Percentiles rank a stretch among this genome's conserved stretches.
phyloP scores from a whole-genome alignment of 2,329 filamentous ascomycete genomes.

The Penicillium sp. region DNA sequence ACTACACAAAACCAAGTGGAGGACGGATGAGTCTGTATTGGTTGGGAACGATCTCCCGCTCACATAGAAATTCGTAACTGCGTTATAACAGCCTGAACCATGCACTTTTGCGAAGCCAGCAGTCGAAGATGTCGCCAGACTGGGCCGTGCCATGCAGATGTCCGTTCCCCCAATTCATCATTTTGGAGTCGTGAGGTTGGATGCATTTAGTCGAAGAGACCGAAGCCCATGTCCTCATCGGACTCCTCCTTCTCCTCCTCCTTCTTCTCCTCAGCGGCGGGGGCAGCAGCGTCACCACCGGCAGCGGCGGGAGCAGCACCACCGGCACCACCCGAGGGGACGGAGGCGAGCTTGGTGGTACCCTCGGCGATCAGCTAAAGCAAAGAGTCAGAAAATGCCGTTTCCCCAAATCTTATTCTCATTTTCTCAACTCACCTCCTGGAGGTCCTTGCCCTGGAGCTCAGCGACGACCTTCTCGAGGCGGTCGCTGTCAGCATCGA shows the following conservation, averaged over 20 bases:
- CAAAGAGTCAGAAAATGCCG: slow-evolving; percentile 13
- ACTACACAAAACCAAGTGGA: slow-evolving; percentile 16
- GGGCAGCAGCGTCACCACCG: slow-evolving; percentile 62
- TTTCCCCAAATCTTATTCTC: background rate
- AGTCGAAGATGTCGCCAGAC: slow-evolving; percentile 26
- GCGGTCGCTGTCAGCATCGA: slow-evolving; percentile 86
- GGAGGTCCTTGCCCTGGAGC: slow-evolving; percentile 63
- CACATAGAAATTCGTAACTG: slow-evolving; percentile 35
- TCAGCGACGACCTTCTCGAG: slow-evolving; percentile 81
- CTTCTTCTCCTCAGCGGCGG: slow-evolving; percentile 58
- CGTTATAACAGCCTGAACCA: slow-evolving; percentile 32
- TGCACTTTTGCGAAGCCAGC: slow-evolving; percentile 27
- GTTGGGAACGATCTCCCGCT: slow-evolving; percentile 31
- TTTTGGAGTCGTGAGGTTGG: slow-evolving; percentile 27
- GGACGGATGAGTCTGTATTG: slow-evolving; percentile 35
- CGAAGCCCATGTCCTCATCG: slow-evolving; percentile 69
- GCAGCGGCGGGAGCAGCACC: slow-evolving; percentile 48
- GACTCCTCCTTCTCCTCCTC: slow-evolving; percentile 75
- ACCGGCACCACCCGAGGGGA: slow-evolving; percentile 79
- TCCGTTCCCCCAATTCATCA: slow-evolving; percentile 62
- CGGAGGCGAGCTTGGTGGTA: slow-evolving; percentile 89
- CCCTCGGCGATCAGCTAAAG: slow-evolving; percentile 82
- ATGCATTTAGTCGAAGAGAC: slow-evolving; percentile 58
- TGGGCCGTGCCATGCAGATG: slow-evolving; percentile 30
- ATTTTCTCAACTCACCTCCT: slow-evolving; percentile 61